Evolutionary conservation across 75 land plant species (phyloP), one percentile per base, ranked within the genome.

Genomic region (Picea glauca): DNA sequence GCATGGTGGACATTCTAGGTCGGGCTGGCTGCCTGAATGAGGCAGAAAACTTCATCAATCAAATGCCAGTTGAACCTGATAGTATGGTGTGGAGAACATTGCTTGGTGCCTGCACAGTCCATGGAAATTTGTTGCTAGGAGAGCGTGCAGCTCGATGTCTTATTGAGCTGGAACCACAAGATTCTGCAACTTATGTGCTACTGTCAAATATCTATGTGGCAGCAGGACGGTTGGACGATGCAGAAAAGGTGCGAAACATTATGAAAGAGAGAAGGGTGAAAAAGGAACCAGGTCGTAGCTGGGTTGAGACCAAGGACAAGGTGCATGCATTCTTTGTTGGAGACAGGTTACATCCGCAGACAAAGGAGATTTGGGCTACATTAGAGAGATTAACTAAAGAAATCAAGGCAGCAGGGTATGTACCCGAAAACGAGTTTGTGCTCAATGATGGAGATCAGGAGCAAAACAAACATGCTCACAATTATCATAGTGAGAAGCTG

Each of bases 51-150:
- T 86, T 92, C 74, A 21, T 90, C 60, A 13, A 57, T 31, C 79
- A 85, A 43, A 76, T 92, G 74, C 92, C 92, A 38, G 86, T 91
- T 74, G 83, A 86, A 58, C 88, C 92, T 18, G 93, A 83, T 79
- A 79, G 81, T 38, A 76, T 90, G 56, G 89, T 88, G 2, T 92
- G 94, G 94, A 80, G 87, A 26, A 85, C 93, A 54, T 76, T 92
- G 66, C 92, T 92, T 76, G 87, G 84, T 65, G 92, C 92, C 20
- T 92, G 94, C 63, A 83, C 78, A 58, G 79, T 86, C n/a, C 94
- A 90, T 81, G 80, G 77, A 21, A 83, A 92, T 61, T 43, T 78
- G 33, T 72, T 57, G n/a, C 46, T 91, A 12, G 94, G 90, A 3
- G 79, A 88, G 62, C 72, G 79, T 61, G 90, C 89, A 62, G 94